Conservation (phyloP, 345 rosid species). For the Ceriops decandra region DNA sequence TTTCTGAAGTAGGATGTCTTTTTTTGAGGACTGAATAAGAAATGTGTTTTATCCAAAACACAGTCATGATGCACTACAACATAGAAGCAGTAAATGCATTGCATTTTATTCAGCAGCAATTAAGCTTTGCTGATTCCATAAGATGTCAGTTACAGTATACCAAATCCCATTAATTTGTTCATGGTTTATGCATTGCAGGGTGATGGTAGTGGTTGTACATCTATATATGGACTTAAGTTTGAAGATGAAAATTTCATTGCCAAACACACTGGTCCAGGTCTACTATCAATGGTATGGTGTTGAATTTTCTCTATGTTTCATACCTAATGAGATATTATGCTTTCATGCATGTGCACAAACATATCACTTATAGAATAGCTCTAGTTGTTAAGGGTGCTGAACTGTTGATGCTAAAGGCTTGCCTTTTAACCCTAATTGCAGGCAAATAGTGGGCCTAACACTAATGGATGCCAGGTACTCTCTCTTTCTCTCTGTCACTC, state of each 20-base stretch:
- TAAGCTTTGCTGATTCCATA: neutral
- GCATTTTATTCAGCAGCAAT: neutral
- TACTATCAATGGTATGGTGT: constrained; percentile 72
- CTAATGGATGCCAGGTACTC: constrained; percentile 88
- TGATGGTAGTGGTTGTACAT: constrained; percentile 90
- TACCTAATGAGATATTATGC: no score
- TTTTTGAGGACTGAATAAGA: no score
- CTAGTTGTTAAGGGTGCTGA: neutral
- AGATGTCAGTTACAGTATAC: no score
- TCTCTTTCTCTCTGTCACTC: neutral
- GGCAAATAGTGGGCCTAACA: constrained; percentile 89
- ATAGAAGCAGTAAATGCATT: no score
- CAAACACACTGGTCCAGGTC: constrained; percentile 95
- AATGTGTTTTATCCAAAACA: no score
- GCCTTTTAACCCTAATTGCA: constrained; percentile 29
- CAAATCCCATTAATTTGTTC: no score
- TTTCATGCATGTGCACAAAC: no score
- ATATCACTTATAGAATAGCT: neutral
- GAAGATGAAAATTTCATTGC: constrained; percentile 89
- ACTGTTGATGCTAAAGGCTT: neutral
- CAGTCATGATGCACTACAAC: no score
- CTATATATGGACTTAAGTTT: constrained; percentile 79
- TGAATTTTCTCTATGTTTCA: no score
- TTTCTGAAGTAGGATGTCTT: no score
- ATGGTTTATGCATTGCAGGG: constrained; percentile 45